Conservation (phyloP, 2,329 filamentous ascomycete species). For the Didymella lethalis region DNA sequence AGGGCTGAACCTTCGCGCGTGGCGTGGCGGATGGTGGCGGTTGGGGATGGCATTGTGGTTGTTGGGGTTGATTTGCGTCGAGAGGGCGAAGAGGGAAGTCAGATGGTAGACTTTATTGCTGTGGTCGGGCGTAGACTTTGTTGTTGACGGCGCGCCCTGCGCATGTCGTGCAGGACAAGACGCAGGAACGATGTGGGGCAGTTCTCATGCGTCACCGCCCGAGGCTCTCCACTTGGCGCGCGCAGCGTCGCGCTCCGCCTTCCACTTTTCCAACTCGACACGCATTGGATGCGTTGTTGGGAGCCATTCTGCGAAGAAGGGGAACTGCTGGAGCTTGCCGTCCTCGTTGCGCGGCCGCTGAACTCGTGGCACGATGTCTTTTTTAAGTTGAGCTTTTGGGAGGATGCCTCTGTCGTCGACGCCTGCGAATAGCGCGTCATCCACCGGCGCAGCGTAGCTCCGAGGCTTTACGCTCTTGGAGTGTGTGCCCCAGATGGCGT, state of each 20-base stretch:
- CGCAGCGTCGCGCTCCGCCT: slow-evolving; percentile 28
- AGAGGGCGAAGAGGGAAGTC: too few relatives aligned
- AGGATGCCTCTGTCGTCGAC: slow-evolving; percentile 34
- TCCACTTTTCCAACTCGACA: slow-evolving; percentile 30
- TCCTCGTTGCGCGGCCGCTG: slow-evolving; percentile 28
- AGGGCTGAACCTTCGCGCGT: slow-evolving; percentile 63
- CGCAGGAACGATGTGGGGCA: slow-evolving; percentile 16
- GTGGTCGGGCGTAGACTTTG: neutral
- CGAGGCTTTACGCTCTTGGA: slow-evolving; percentile 19
- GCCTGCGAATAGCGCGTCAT: slow-evolving; percentile 40
- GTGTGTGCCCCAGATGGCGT: slow-evolving; percentile 36
- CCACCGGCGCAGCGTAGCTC: slow-evolving; percentile 28
- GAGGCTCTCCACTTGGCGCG: slow-evolving; percentile 10
- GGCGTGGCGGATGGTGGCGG: slow-evolving; percentile 64
- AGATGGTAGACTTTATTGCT: too few relatives aligned
- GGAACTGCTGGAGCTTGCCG: slow-evolving; percentile 29
- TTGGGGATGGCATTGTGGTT: slow-evolving; percentile 36
- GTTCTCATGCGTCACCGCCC: slow-evolving; percentile 8
- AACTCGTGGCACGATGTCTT: neutral
- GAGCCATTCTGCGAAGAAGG: slow-evolving; percentile 36
- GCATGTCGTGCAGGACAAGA: slow-evolving; percentile 23
- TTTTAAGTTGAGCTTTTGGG: slow-evolving; percentile 16
- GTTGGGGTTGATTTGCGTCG: neutral
- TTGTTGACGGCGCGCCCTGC: slow-evolving; percentile 22
- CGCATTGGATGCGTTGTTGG: slow-evolving; percentile 30